Percentiles rank a stretch among this genome's conserved stretches.
Evolutionary conservation across 257 asterid genomes (phyloP).

Genomic region (Pogostemon cablin): DNA sequence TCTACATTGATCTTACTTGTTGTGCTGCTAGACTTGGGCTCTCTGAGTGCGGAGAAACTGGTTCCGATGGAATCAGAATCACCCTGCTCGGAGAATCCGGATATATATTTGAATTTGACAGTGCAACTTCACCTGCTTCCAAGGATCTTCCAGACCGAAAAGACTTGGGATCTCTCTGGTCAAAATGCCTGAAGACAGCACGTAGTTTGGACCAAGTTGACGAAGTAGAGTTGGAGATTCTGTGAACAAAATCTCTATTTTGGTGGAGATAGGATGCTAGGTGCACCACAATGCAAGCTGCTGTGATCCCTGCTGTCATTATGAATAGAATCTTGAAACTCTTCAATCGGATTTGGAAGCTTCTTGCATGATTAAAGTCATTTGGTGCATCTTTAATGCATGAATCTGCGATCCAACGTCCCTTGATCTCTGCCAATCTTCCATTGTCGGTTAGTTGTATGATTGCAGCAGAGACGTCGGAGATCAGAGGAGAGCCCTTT

Average conservation of each 20-base stretch:
- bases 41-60: background rate
- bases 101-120: background rate
- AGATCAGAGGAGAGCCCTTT: conserved; percentile 44
- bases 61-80: conserved; percentile 22
- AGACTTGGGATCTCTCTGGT: conserved; percentile 35
- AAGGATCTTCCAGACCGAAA: background rate
- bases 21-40: background rate
- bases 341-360: background rate
- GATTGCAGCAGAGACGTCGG: conserved; percentile 44
- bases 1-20: conserved; percentile 1
- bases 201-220: conserved; percentile 36
- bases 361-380: background rate
- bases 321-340: conserved; percentile 37
- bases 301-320: conserved; percentile 38
- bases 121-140: conserved; percentile 13
- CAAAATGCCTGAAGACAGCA: conserved; percentile 40
- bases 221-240: conserved; percentile 32
- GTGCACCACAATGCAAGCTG: conserved; percentile 30
- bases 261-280: conserved; percentile 35
- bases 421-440: conserved; percentile 18
- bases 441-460: conserved; percentile 33
- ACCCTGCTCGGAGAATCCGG: background rate
- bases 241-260: conserved; percentile 35
- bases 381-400: background rate
- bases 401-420: conserved; percentile 16